Evolutionary conservation across 179 eudicot species (phyloP), one percentile per base, ranked within the genome.

Genomic region (Corrigiola litoralis): DNA sequence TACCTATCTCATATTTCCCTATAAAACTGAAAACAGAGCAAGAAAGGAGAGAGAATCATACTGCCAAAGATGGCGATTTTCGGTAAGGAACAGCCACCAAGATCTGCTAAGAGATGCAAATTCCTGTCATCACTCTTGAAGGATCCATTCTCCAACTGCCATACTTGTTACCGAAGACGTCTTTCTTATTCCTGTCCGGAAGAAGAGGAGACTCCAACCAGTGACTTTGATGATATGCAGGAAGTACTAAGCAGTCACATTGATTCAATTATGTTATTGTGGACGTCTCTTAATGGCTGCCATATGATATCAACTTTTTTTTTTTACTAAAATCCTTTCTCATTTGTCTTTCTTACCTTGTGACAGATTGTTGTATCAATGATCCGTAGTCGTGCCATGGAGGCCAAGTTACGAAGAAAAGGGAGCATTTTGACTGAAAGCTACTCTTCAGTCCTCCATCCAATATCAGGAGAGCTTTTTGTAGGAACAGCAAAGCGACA

Each of bases 311-410:
- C 17, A 18, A 9, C 11, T 6, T 8, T 28, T 40, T 8, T 25
- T 31, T 53, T 56, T 18, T 40, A 16, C 51, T 6, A 32, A 24
- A 13, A 6, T 53, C 33, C 21, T 41, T 4, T n/a, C 47, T 25
- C 6, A 41, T 34, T 23, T 52, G 40, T 29, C 16, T 53, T 21
- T 0, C 48, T 40, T 58, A 6, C 47, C 61, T 21, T 14, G 16
- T 42, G 58, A 28, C 90, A 92, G 98, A 73, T 65, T 54, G 71
- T 90, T 51, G 80, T 87, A 21, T 84, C 86, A 23, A 86, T 74
- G 72, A 77, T 86, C 65, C 72, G 77, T 52, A 81, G 65, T 37
- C 78, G 82, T 74, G 92, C 87, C 65, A 85, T 80, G 87, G 95
- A 87, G 60, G 84, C 94, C 0, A 86, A 79, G 66, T 46, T 65